Percentiles rank a stretch among this genome's conserved stretches.
These are phyloP conservation scores for Lithohypha guttulata DNA, from an alignment of 2,329 filamentous ascomycete species.

Conservation along the genomic window DNA sequence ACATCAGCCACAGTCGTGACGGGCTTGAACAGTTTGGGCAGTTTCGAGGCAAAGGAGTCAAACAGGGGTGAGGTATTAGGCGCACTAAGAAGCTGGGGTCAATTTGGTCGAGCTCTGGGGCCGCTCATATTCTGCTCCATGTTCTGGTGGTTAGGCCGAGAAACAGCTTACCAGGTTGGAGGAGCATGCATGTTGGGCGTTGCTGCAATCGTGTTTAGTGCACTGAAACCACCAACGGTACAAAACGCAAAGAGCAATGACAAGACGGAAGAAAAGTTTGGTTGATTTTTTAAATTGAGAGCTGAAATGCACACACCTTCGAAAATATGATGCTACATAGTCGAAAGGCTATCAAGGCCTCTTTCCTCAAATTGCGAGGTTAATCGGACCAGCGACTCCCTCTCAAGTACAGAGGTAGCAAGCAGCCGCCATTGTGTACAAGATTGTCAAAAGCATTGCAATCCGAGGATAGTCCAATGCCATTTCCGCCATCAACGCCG, in stretches of 20 bases:
- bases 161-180: conserved; percentile 72
- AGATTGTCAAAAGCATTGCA: neutral
- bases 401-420: no score
- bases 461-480: no score
- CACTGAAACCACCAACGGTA: conserved; percentile 55
- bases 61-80: conserved; percentile 83
- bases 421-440: no score
- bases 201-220: conserved; percentile 56
- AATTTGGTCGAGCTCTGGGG: conserved; percentile 76
- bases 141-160: conserved; percentile 96
- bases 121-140: conserved; percentile 85
- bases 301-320: no score
- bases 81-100: conserved; percentile 67
- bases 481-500: no score
- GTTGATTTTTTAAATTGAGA: no score
- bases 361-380: no score
- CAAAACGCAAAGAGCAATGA: no score
- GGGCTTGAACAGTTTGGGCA: conserved; percentile 80
- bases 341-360: no score
- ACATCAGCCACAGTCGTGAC: conserved; percentile 94
- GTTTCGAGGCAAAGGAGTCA: conserved; percentile 69
- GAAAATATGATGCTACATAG: no score
- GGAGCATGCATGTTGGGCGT: conserved; percentile 71
- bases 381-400: no score
- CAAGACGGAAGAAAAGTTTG: no score